A percentile compares a stretch with the other conserved stretches of the same genome.
phyloP scores from a whole-genome alignment of 73 alveolate genomes.

The Blepharisma stoltei region DNA sequence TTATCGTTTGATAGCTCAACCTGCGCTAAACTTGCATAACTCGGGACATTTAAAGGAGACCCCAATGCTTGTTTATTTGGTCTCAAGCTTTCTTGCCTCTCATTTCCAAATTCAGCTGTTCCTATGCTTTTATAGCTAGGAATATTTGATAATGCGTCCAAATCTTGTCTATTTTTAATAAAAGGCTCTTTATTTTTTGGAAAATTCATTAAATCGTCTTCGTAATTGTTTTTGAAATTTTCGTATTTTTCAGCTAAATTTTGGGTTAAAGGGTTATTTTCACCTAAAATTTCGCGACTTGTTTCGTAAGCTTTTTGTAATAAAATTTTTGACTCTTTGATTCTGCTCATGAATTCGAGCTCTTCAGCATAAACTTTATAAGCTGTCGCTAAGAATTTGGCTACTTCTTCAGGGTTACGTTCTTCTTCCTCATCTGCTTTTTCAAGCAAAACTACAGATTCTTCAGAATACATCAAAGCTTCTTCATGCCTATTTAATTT shows the following conservation, averaged over 20 bases:
- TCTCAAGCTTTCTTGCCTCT: too few species aligned
- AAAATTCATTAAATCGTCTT: too few species aligned
- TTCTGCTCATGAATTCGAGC: slow-evolving; percentile 3
- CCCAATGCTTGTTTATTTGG: too few species aligned
- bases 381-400: not conserved
- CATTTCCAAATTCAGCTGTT: too few species aligned
- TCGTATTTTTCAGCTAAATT: not conserved
- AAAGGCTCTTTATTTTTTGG: too few species aligned
- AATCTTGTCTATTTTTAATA: too few species aligned
- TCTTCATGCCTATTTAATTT: slow-evolving; percentile 7
- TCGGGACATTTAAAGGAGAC: too few species aligned
- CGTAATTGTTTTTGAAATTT: too few species aligned
- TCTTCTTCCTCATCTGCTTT: slow-evolving; percentile 1
- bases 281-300: not conserved
- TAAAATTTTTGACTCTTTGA: not conserved
- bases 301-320: slow-evolving; percentile 8
- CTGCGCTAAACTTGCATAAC: too few species aligned
- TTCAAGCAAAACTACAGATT: slow-evolving; percentile 3
- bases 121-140: too few species aligned
- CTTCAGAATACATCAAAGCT: not conserved
- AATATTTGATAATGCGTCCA: too few species aligned
- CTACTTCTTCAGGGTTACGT: not conserved
- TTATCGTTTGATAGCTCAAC: too few species aligned
- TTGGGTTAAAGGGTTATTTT: not conserved
- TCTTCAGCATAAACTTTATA: slow-evolving; percentile 7